Base-by-base conservation (phyloP, 805 yeast species). In the Torulaspora delbrueckii region DNA sequence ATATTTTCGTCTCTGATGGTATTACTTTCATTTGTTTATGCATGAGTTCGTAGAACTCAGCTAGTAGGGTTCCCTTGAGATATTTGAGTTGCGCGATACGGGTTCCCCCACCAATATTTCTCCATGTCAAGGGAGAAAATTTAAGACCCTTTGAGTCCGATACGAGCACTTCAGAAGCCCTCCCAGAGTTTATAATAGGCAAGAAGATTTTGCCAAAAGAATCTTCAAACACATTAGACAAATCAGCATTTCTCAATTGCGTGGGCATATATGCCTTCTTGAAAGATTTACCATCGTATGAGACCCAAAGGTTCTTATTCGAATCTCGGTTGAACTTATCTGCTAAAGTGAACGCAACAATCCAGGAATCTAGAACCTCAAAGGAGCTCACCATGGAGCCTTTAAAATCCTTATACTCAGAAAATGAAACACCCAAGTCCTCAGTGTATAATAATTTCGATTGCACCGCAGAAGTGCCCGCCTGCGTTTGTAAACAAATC, bases 401-500 rank as follows among this genome's bases (percentile, higher is more conserved):
- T 37, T 57, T 42, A 14, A 63, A 56, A 9, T 48, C 40, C 4
- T 66, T 67, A 48, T 77, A 65, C 14, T 55, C 49, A 9, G 58
- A 52, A 77, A 82, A 76, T 1, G 72, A 54, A 38, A 65, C 63
- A 14, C 84, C 86, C 47, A 67, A 63, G 55, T 81, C 79, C 18
- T 53, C 57, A 2, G 85, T 75, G 34, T 66, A 62, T 48, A 57
- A 75, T 8, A 53, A 30, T 24, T 40, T 30, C 19, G 48, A 33
- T 4, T 30, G 27, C 6, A 42, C 37, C 1, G 19, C 10, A 7
- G 14, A 9, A 8, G n/a, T 24, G 27, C 4, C 28, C 13, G 1
- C 22, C 38, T 8, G 26, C 31, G 10, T 22, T 7, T 30, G 14
- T 57, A 41, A 5, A 42, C 31, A 12, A 60, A 28, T 8, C 48